phyloP scores from a whole-genome alignment of 106 monocot genomes.

The Xerophyta viscosa region DNA sequence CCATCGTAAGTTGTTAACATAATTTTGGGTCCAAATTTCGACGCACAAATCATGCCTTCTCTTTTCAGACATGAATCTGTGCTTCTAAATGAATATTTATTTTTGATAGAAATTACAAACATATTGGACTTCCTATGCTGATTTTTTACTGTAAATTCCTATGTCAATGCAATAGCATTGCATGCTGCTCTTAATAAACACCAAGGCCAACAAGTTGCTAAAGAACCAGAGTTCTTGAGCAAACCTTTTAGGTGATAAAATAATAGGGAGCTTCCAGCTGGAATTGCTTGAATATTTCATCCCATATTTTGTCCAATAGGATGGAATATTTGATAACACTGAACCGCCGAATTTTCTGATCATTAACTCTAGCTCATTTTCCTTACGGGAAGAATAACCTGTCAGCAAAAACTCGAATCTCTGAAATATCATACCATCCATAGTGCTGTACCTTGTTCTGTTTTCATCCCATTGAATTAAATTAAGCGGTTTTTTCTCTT shows the following conservation, averaged over 20 bases:
- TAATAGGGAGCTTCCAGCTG: constrained; percentile 34
- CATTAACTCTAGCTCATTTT: constrained; percentile 49
- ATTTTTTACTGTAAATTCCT: too few relatives aligned
- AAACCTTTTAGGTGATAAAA: constrained; percentile 73
- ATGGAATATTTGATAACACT: constrained; percentile 57
- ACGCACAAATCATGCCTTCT: too few relatives aligned
- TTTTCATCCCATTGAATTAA: neutral
- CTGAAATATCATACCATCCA: constrained; percentile 36
- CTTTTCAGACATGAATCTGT: too few relatives aligned
- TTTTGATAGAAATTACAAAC: too few relatives aligned
- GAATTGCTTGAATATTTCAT: constrained; percentile 3
- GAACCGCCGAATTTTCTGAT: constrained; percentile 59
- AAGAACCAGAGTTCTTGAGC: constrained; percentile 1
- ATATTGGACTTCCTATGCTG: too few relatives aligned
- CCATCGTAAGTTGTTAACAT: too few relatives aligned
- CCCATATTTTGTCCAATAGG: constrained; percentile 15
- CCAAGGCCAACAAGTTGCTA: neutral
- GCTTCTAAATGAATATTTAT: too few relatives aligned
- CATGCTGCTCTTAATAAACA: neutral
- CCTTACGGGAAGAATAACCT: constrained; percentile 50
- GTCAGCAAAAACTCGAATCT: constrained; percentile 81
- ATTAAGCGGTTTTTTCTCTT: neutral
- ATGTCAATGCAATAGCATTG: too few relatives aligned
- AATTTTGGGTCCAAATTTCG: too few relatives aligned
- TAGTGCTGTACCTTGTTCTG: constrained; percentile 1